These are phyloP conservation scores for Globisporangium nagaii DNA, from an alignment of 352 stramenopile species.

Conservation along the genomic window DNA sequence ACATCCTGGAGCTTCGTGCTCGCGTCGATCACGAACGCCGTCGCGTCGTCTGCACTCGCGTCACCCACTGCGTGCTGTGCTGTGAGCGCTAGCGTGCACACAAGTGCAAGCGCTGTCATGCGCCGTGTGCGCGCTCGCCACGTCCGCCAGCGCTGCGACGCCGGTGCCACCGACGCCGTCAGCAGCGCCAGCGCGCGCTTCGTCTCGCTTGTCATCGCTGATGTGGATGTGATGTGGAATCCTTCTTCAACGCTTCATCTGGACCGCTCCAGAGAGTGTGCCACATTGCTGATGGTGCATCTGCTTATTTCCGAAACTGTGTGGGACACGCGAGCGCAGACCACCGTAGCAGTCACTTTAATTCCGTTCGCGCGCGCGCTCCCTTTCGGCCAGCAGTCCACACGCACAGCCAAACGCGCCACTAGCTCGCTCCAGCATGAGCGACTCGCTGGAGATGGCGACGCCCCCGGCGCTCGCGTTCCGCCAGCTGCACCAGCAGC, in stretches of 20 bases:
- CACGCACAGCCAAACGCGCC: no score
- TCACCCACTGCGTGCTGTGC: neutral
- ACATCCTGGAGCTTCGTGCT: slow-evolving; percentile 44
- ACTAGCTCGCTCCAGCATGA: no score
- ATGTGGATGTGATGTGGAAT: no score
- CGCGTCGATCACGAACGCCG: slow-evolving; percentile 46
- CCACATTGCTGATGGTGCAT: no score
- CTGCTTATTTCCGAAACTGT: neutral
- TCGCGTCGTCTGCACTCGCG: slow-evolving; percentile 1
- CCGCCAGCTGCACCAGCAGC: slow-evolving; percentile 67
- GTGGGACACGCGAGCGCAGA: neutral
- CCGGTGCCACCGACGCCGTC: no score
- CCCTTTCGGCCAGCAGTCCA: slow-evolving; percentile 5
- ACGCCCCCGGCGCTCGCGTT: slow-evolving; percentile 61
- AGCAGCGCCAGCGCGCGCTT: neutral
- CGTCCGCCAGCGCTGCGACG: neutral
- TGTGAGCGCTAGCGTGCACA: neutral
- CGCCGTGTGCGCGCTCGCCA: neutral
- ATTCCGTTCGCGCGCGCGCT: slow-evolving; percentile 1
- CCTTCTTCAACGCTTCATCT: neutral
- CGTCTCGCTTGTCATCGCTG: neutral
- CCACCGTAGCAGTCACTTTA: neutral
- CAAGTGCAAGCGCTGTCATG: neutral
- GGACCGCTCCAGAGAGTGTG: neutral
- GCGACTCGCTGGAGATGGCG: slow-evolving; percentile 29